Evolutionary conservation across 805 yeast genomes (phyloP).

Genomic region (Ogataea methanolica): DNA sequence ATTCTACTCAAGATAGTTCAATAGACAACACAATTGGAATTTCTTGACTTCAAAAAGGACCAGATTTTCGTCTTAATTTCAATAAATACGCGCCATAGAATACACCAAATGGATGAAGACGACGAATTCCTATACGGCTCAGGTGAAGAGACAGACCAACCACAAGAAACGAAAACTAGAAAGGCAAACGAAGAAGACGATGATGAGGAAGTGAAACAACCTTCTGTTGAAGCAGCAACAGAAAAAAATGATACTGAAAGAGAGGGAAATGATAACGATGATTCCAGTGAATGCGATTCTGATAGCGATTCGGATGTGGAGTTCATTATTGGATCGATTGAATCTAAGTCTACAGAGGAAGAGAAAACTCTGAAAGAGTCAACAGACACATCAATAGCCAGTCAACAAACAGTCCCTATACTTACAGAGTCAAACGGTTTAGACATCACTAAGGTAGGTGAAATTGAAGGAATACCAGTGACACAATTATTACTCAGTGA

Average conservation of each 20-base stretch:
- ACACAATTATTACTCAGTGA: conserved; percentile 77
- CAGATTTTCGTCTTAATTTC: background rate
- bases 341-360: conserved; percentile 19
- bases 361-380: conserved; percentile 10
- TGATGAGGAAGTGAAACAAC: conserved; percentile 14
- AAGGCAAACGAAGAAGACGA: conserved; percentile 20
- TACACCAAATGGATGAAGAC: conserved; percentile 48
- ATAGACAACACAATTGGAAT: background rate
- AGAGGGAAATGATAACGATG: conserved; percentile 2
- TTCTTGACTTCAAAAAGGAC: background rate
- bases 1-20: no score
- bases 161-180: conserved; percentile 15
- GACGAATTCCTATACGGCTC: conserved; percentile 66
- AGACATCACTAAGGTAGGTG: conserved; percentile 72
- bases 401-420: conserved; percentile 26
- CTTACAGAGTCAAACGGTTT: conserved; percentile 38
- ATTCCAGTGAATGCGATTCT: conserved; percentile 36
- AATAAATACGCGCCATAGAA: background rate
- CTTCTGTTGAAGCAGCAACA: conserved; percentile 21
- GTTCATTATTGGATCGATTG: conserved; percentile 60
- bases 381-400: conserved; percentile 15
- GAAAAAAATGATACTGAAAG: conserved; percentile 10
- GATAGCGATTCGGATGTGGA: conserved; percentile 63
- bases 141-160: conserved; percentile 32
- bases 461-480: conserved; percentile 74